Conservation (phyloP, 1,139 yeast species). For the Tardiomyces digboiensis region DNA sequence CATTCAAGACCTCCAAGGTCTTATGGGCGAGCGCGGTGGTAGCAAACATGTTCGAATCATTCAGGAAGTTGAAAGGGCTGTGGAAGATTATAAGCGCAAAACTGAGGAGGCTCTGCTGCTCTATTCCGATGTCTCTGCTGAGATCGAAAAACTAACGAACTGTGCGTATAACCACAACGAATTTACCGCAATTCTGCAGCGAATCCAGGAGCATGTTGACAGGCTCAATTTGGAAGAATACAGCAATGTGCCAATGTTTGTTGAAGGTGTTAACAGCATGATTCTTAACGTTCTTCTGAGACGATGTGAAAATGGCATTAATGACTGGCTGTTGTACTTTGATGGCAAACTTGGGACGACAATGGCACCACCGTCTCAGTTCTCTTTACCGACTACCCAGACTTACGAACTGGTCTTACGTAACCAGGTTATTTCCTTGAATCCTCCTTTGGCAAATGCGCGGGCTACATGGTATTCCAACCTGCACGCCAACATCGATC, state of each 20-base stretch:
- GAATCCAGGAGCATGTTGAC: constrained; percentile 36
- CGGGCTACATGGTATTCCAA: constrained; percentile 22
- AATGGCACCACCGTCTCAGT: not conserved
- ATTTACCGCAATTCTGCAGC: constrained; percentile 19
- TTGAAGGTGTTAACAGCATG: constrained; percentile 32
- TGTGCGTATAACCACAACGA: constrained; percentile 18
- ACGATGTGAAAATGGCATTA: constrained; percentile 22
- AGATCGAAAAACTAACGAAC: constrained; percentile 25
- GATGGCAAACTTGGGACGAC: constrained; percentile 3
- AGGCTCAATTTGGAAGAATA: constrained; percentile 34
- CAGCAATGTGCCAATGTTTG: constrained; percentile 31
- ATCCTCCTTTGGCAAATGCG: constrained; percentile 33
- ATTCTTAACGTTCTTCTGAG: constrained; percentile 29
- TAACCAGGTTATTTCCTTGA: constrained; percentile 35
- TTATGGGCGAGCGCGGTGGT: constrained; percentile 20
- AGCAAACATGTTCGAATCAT: constrained; percentile 34
- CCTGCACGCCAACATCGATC: constrained; percentile 22
- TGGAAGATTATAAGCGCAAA: constrained; percentile 29
- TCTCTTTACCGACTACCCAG: not conserved
- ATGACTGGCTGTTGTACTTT: constrained; percentile 8
- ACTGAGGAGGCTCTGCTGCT: constrained; percentile 21
- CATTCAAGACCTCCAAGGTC: not conserved
- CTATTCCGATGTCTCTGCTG: constrained; percentile 13
- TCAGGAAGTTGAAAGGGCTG: constrained; percentile 32
- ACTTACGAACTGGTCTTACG: constrained; percentile 34